Percentiles rank a stretch among this genome's conserved stretches.
Conservation (phyloP, 148 eudicot genomes). For the Mesembryanthemum crystallinum region DNA sequence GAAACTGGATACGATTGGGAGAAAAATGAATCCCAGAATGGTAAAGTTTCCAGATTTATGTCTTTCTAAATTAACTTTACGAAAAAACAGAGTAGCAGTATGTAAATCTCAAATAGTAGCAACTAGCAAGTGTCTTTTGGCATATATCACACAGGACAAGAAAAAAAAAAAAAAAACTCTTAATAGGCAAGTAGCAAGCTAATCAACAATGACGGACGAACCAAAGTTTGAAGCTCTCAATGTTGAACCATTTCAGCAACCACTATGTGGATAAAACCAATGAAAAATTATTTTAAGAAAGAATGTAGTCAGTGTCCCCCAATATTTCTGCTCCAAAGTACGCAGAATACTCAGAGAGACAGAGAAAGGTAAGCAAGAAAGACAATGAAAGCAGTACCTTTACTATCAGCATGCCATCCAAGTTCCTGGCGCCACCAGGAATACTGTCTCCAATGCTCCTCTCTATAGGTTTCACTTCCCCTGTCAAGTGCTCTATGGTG, state of each 20-base stretch:
- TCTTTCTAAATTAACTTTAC: background rate
- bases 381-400: constrained; percentile 51
- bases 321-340: background rate
- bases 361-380: background rate
- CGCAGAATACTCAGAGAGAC: background rate
- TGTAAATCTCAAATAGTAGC: background rate
- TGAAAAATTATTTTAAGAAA: background rate
- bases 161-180: too few relatives aligned
- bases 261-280: background rate
- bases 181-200: background rate
- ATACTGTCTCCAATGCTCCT: constrained; percentile 71
- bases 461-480: constrained; percentile 89
- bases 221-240: background rate
- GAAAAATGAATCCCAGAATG: background rate
- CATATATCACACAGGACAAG: background rate
- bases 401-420: constrained; percentile 96
- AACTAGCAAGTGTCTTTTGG: too few relatives aligned
- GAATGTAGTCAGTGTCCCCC: background rate
- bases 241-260: too few relatives aligned
- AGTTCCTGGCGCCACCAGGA: constrained; percentile 96
- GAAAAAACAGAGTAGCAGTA: background rate
- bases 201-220: background rate
- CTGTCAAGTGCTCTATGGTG: constrained; percentile 95
- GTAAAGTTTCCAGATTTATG: background rate
- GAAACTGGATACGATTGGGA: background rate